Percentiles rank a stretch among this genome's conserved stretches.
Conservation (phyloP, 345 rosid genomes). For the Trapa incisa region DNA sequence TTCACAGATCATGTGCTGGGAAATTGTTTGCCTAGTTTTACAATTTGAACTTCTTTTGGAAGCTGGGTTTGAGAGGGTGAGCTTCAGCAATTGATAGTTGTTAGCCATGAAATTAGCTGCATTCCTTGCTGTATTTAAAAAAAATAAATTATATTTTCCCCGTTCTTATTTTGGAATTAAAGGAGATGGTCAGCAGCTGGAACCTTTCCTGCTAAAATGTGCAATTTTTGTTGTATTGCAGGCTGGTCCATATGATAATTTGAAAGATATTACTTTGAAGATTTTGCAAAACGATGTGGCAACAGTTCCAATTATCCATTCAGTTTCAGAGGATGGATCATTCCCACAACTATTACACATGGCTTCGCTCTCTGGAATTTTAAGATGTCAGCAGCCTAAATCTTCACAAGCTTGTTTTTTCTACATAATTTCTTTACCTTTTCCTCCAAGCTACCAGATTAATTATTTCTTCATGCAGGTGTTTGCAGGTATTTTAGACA, state of each 20-base stretch:
- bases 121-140: background rate
- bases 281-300: slow-evolving; percentile 72
- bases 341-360: slow-evolving; percentile 73
- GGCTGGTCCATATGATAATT: slow-evolving; percentile 85
- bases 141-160: no score
- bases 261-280: slow-evolving; percentile 75
- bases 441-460: background rate
- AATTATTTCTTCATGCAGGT: slow-evolving; percentile 36
- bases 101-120: background rate
- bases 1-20: no score
- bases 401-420: slow-evolving; percentile 7
- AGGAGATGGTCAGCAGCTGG: no score
- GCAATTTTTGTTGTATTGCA: slow-evolving; percentile 13
- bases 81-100: background rate
- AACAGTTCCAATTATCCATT: slow-evolving; percentile 58
- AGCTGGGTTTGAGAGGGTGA: background rate
- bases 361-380: slow-evolving; percentile 85
- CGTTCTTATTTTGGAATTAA: no score
- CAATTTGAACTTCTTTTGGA: no score
- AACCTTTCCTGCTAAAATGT: background rate
- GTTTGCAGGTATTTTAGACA: slow-evolving; percentile 87
- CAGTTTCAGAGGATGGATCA: slow-evolving; percentile 41
- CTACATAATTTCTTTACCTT: background rate
- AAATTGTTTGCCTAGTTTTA: no score
- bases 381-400: slow-evolving; percentile 61